Evolutionary conservation across 805 yeast species (phyloP).

Genomic region (Wickerhamiella qilinensis): DNA sequence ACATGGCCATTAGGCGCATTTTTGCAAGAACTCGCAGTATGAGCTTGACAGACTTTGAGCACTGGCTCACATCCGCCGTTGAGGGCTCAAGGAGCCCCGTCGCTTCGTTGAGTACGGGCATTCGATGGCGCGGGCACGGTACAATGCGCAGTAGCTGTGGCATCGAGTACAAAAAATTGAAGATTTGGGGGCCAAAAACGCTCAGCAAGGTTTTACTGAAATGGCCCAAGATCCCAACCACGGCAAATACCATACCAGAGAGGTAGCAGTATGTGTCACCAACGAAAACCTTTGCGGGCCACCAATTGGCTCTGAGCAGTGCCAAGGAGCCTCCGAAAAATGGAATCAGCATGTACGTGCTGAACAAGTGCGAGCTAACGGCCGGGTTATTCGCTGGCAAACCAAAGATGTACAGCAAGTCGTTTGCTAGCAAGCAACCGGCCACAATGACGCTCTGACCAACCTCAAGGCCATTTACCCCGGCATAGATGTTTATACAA

Average conservation of each 20-base stretch:
- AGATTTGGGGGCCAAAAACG: conserved; percentile 78
- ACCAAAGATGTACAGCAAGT: conserved; percentile 41
- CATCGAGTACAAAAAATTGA: conserved; percentile 77
- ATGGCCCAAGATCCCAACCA: conserved; percentile 90
- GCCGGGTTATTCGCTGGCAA: conserved; percentile 37
- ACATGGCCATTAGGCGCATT: conserved; percentile 33
- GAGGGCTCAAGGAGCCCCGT: conserved; percentile 71
- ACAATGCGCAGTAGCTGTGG: conserved; percentile 80
- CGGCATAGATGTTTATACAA: conserved; percentile 90
- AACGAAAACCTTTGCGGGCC: conserved; percentile 84
- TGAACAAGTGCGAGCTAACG: conserved; percentile 65
- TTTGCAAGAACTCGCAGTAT: conserved; percentile 32
- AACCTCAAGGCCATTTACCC: conserved; percentile 90
- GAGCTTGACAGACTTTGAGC: conserved; percentile 7
- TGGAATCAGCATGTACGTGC: conserved; percentile 67
- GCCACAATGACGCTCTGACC: conserved; percentile 82
- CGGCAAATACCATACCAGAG: conserved; percentile 97
- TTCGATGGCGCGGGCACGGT: conserved; percentile 90
- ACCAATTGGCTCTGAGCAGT: conserved; percentile 66
- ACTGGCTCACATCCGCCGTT: conserved; percentile 19
- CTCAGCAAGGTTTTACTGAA: conserved; percentile 82
- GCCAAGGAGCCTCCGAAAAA: conserved; percentile 73
- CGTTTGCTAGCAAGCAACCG: conserved; percentile 56
- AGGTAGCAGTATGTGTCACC: conserved; percentile 98
- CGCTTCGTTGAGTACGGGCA: conserved; percentile 56